A percentile compares a stretch with the other conserved stretches of the same genome.
Evolutionary conservation across 305 asterid genomes (phyloP).

Genomic region (Ilex paraguariensis): DNA sequence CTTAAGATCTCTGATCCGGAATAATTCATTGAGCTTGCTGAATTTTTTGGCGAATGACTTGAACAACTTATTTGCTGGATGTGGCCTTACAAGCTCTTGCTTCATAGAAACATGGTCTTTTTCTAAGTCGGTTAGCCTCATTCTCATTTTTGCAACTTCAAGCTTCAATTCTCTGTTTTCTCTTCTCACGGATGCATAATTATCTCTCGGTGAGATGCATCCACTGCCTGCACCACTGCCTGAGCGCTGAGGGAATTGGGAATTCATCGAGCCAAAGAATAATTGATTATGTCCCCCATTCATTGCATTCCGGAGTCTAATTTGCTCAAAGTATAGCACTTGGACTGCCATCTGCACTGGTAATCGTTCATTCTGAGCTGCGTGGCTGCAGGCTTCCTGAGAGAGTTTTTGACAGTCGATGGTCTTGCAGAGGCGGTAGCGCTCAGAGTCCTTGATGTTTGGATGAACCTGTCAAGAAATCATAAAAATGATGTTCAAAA

Average conservation of each 20-base stretch:
- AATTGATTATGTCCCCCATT: slow-evolving; percentile 64
- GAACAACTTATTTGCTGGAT: slow-evolving; percentile 67
- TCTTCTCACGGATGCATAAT: slow-evolving; percentile 90
- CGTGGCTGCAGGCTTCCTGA: slow-evolving; percentile 97
- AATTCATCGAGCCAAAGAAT: slow-evolving; percentile 57
- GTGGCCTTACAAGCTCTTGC: slow-evolving; percentile 71
- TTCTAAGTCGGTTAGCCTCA: slow-evolving; percentile 93
- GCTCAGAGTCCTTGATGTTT: slow-evolving; percentile 76
- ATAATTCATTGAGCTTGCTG: slow-evolving; percentile 55
- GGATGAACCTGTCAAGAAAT: slow-evolving; percentile 66
- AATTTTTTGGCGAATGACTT: slow-evolving; percentile 69
- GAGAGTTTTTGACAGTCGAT: slow-evolving; percentile 84
- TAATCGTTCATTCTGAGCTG: slow-evolving; percentile 88
- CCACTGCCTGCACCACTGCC: slow-evolving; percentile 93
- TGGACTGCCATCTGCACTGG: slow-evolving; percentile 97
- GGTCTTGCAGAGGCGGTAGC: slow-evolving; percentile 78
- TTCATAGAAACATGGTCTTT: slow-evolving; percentile 94
- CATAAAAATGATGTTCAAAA: slow-evolving; percentile 9
- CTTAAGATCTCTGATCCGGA: slow-evolving; percentile 47
- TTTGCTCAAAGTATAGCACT: slow-evolving; percentile 86
- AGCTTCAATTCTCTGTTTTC: slow-evolving; percentile 92
- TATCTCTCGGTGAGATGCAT: slow-evolving; percentile 90
- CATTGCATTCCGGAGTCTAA: slow-evolving; percentile 86
- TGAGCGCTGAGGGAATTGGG: slow-evolving; percentile 63
- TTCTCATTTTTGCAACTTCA: slow-evolving; percentile 93